These are phyloP conservation scores for Starmerella sp. DNA, from an alignment of 805 yeast genomes.

Conservation along the genomic window DNA sequence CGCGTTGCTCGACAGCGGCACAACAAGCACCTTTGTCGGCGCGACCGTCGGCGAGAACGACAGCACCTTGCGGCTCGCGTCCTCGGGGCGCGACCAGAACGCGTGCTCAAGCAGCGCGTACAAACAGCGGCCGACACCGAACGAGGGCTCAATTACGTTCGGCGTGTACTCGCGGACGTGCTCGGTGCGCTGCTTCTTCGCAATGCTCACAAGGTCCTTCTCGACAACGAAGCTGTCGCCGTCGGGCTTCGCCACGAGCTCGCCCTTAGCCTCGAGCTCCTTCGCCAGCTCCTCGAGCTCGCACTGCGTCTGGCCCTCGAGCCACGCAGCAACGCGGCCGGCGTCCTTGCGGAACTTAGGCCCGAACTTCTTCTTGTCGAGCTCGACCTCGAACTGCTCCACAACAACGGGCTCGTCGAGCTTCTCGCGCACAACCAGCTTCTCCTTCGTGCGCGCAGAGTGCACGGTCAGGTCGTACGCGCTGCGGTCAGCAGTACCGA, in stretches of 20 bases:
- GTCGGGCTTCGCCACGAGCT: slow-evolving; percentile 56
- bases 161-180: slow-evolving; percentile 94
- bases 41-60: slow-evolving; percentile 94
- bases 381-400: slow-evolving; percentile 71
- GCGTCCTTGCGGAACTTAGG: slow-evolving; percentile 97
- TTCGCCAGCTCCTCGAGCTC: slow-evolving; percentile 68
- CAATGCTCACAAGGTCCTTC: slow-evolving; percentile 58
- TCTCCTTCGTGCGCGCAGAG: slow-evolving; percentile 87
- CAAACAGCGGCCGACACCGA: slow-evolving; percentile 95
- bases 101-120: slow-evolving; percentile 88
- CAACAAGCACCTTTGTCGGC: slow-evolving; percentile 92
- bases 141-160: slow-evolving; percentile 96
- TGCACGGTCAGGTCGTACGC: slow-evolving; percentile 96
- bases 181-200: slow-evolving; percentile 67
- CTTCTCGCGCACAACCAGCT: slow-evolving; percentile 85
- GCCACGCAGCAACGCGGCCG: slow-evolving; percentile 76
- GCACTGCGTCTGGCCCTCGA: slow-evolving; percentile 64
- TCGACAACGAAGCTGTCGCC: slow-evolving; percentile 67
- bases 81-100: slow-evolving; percentile 91
- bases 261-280: slow-evolving; percentile 52
- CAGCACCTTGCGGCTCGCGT: slow-evolving; percentile 74
- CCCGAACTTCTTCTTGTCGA: slow-evolving; percentile 93
- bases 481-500: slow-evolving; percentile 98
- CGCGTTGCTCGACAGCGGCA: slow-evolving; percentile 80
- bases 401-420: slow-evolving; percentile 74